Evolutionary conservation across 2,329 filamentous ascomycete genomes (phyloP).

Genomic region (Xylariomycetidae sp.): DNA sequence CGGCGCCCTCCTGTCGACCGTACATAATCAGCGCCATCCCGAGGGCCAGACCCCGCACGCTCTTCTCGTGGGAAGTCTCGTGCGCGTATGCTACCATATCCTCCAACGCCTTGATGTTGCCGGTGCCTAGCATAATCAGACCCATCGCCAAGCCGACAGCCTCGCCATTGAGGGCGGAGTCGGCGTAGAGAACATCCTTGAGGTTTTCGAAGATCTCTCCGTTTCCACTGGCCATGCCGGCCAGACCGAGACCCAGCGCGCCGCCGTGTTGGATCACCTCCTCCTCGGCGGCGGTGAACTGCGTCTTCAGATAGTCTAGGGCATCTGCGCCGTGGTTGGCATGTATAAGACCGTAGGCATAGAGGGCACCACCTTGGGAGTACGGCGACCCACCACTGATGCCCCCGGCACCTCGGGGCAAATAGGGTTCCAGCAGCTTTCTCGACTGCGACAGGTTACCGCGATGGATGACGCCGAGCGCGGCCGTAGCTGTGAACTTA

Average conservation of each 20-base stretch:
- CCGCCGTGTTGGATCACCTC: slow-evolving; percentile 97
- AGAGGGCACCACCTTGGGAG: slow-evolving; percentile 92
- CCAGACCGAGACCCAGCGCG: slow-evolving; percentile 90
- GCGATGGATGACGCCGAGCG: slow-evolving; percentile 91
- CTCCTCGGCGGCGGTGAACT: slow-evolving; percentile 72
- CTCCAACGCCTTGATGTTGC: slow-evolving; percentile 86
- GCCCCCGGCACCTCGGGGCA: slow-evolving; percentile 65
- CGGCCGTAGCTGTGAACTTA: slow-evolving; percentile 96
- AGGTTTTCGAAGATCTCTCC: slow-evolving; percentile 88
- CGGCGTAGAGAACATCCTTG: slow-evolving; percentile 81
- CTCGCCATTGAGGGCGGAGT: slow-evolving; percentile 95
- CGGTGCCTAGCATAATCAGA: slow-evolving; percentile 97
- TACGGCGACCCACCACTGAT: slow-evolving; percentile 82
- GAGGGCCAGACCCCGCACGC: slow-evolving; percentile 88
- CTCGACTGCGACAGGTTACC: slow-evolving; percentile 91
- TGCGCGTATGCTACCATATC: slow-evolving; percentile 98
- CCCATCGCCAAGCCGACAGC: slow-evolving; percentile 95
- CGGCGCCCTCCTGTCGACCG: slow-evolving; percentile 87
- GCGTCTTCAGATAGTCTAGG: slow-evolving; percentile 69
- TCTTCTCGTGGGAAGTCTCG: slow-evolving; percentile 98
- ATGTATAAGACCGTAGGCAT: slow-evolving; percentile 92
- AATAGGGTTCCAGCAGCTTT: slow-evolving; percentile 90
- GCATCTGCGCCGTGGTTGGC: slow-evolving; percentile 95
- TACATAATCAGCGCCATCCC: slow-evolving; percentile 99
- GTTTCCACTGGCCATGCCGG: slow-evolving; percentile 93